Conservation (phyloP, 2,329 filamentous ascomycete species). For the Sordariomycetes sp. region DNA sequence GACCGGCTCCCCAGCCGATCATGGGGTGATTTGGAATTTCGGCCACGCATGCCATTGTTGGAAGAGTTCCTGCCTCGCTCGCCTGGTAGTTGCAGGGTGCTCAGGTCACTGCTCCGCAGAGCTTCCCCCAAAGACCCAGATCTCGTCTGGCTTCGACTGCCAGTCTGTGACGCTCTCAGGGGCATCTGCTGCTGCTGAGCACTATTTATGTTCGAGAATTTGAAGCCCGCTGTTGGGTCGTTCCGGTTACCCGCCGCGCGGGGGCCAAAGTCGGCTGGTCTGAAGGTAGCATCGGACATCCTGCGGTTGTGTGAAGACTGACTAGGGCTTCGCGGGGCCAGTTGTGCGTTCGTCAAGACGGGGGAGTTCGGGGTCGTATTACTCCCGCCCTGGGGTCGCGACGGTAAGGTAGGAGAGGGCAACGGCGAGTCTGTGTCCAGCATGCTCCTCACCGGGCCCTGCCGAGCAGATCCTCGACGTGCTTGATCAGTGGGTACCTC, state of each 20-base stretch:
- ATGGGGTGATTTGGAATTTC: slow-evolving; percentile 43
- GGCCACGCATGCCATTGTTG: slow-evolving; percentile 14
- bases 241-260: slow-evolving; percentile 12
- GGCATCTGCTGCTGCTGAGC: slow-evolving; percentile 30
- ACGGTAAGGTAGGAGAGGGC: slow-evolving; percentile 12
- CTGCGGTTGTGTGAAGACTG: slow-evolving; percentile 30
- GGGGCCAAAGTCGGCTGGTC: slow-evolving; percentile 35
- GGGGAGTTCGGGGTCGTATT: slow-evolving; percentile 24
- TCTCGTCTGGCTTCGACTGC: slow-evolving; percentile 19
- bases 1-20: slow-evolving; percentile 32
- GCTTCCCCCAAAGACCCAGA: slow-evolving; percentile 38
- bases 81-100: slow-evolving; percentile 37
- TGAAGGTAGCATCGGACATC: slow-evolving; percentile 43
- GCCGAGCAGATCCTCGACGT: slow-evolving; percentile 26
- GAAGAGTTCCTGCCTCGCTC: slow-evolving; percentile 32
- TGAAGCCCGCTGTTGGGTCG: slow-evolving; percentile 45
- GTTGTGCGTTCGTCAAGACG: slow-evolving; percentile 8
- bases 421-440: slow-evolving; percentile 39
- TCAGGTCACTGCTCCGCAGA: slow-evolving; percentile 41
- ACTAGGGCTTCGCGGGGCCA: slow-evolving; percentile 10
- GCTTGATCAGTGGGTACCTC: slow-evolving; percentile 16
- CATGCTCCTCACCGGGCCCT: slow-evolving; percentile 55
- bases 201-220: slow-evolving; percentile 49
- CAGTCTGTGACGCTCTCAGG: slow-evolving; percentile 41
- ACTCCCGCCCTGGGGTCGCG: slow-evolving; percentile 16